phyloP scores from a whole-genome alignment of 2,329 filamentous ascomycete genomes.

The Colletotrichum sidae region DNA sequence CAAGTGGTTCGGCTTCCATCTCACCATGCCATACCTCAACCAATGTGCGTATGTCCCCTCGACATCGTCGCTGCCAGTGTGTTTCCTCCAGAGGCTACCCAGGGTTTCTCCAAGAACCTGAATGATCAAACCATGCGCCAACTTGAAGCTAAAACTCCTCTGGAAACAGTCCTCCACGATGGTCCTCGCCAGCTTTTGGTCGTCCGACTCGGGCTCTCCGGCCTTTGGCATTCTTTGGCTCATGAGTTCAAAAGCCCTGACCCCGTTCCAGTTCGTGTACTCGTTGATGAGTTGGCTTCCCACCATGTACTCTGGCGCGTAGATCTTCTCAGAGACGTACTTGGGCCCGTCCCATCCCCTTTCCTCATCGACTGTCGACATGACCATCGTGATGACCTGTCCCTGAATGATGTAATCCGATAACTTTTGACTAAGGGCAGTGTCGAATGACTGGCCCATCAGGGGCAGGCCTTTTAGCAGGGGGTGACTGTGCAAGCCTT shows the following conservation, averaged over 20 bases:
- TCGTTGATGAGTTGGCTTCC: conserved; percentile 65
- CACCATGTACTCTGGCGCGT: conserved; percentile 61
- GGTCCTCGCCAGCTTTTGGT: conserved; percentile 60
- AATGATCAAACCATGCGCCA: conserved; percentile 66
- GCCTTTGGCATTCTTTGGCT: conserved; percentile 52
- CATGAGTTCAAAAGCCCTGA: conserved; percentile 62
- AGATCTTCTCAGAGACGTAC: conserved; percentile 62
- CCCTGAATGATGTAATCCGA: conserved; percentile 70
- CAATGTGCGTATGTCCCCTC: conserved; percentile 66
- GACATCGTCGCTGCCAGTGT: conserved; percentile 60
- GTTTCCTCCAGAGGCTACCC: conserved; percentile 63
- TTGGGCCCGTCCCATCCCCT: conserved; percentile 65
- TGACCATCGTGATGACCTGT: conserved; percentile 62
- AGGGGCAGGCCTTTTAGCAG: conserved; percentile 58
- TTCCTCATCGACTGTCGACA: conserved; percentile 62
- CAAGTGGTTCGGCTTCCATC: conserved; percentile 58
- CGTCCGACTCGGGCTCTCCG: conserved; percentile 53
- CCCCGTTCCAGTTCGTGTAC: conserved; percentile 63
- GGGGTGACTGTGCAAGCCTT: conserved; percentile 61
- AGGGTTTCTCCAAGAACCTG: conserved; percentile 61
- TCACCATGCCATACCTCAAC: conserved; percentile 61
- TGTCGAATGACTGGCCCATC: conserved; percentile 47
- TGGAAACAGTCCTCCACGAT: conserved; percentile 64
- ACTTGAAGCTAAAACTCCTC: conserved; percentile 65
- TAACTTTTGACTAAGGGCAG: conserved; percentile 51